Percentiles rank a stretch among this genome's conserved stretches.
Conservation (phyloP, 2,329 filamentous ascomycete genomes). For the Xylogone sp. region DNA sequence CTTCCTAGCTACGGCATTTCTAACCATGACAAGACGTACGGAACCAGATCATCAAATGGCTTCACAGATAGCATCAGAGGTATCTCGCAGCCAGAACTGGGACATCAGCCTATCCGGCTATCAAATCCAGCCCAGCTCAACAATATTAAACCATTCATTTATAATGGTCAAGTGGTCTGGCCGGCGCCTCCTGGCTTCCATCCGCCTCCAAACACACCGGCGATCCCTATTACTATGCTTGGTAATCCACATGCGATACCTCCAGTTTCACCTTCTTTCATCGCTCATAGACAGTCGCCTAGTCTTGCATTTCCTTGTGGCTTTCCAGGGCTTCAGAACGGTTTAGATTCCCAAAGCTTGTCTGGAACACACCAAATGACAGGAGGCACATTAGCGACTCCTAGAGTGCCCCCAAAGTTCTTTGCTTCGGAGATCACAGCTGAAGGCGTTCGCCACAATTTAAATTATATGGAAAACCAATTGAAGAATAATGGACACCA, state of each 20-base stretch:
- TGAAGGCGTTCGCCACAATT: constrained; percentile 40
- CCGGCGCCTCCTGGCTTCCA: constrained; percentile 22
- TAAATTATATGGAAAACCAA: constrained; percentile 55
- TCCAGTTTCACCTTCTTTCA: constrained; percentile 7
- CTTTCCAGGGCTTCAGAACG: not conserved
- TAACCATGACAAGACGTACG: not conserved
- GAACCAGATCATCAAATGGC: not conserved
- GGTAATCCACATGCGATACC: constrained; percentile 19
- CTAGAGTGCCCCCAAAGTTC: not conserved
- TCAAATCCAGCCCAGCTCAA: constrained; percentile 30
- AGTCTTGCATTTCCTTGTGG: not conserved
- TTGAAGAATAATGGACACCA: constrained; percentile 59
- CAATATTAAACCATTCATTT: constrained; percentile 27
- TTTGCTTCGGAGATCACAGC: constrained; percentile 14
- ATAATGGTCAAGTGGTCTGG: constrained; percentile 28
- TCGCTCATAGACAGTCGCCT: constrained; percentile 4
- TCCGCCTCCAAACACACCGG: constrained; percentile 16
- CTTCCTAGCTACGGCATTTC: not conserved
- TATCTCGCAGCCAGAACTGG: constrained; percentile 1
- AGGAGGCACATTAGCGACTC: not conserved
- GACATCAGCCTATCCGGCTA: constrained; percentile 23
- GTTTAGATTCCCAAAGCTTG: not conserved
- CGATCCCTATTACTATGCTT: constrained; percentile 22
- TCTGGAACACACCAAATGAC: not conserved
- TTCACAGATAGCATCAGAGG: not conserved